Percentiles rank a stretch among this genome's conserved stretches.
Conservation (phyloP, 1,284 basidiomycete genomes). For the Lignosus rhinocerotis region DNA sequence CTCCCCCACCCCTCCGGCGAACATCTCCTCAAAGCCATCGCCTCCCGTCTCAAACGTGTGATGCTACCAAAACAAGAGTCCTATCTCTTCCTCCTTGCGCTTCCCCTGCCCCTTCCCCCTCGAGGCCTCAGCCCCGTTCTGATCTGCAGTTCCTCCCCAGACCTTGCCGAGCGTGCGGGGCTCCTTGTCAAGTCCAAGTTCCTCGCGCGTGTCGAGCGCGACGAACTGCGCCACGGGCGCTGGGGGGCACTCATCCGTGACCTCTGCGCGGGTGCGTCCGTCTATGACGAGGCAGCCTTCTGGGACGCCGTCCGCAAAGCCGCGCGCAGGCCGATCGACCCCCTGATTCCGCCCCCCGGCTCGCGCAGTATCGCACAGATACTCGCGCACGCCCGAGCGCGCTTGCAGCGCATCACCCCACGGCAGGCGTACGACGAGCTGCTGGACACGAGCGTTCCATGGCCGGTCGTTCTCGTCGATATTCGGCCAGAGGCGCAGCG, state of each 20-base stretch:
- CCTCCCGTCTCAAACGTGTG: conserved; percentile 39
- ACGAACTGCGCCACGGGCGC: conserved; percentile 29
- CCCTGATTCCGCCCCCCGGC: conserved; percentile 59
- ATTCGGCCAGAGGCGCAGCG: conserved; percentile 65
- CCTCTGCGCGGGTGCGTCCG: conserved; percentile 43
- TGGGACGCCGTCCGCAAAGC: conserved; percentile 67
- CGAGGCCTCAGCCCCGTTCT: conserved; percentile 42
- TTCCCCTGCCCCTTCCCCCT: conserved; percentile 11
- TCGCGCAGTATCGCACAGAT: conserved; percentile 57
- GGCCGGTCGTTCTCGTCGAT: conserved; percentile 72
- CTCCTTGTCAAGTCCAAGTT: conserved; percentile 65
- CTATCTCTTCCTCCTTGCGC: conserved; percentile 59
- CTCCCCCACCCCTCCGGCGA: conserved; percentile 55
- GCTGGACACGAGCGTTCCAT: conserved; percentile 47
- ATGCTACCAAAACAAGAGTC: conserved; percentile 37
- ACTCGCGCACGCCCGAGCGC: conserved; percentile 55
- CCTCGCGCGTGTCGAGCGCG: conserved; percentile 48
- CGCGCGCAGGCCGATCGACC: conserved; percentile 56
- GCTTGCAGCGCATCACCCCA: conserved; percentile 62
- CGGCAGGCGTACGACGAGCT: conserved; percentile 61
- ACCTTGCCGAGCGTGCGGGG: conserved; percentile 61
- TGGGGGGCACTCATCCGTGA: conserved; percentile 53
- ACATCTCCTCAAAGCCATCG: conserved; percentile 36
- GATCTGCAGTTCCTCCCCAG: conserved; percentile 53
- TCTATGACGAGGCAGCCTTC: conserved; percentile 60